These are phyloP conservation scores for Populus simonii DNA, from an alignment of 345 rosid species.

Conservation along the genomic window DNA sequence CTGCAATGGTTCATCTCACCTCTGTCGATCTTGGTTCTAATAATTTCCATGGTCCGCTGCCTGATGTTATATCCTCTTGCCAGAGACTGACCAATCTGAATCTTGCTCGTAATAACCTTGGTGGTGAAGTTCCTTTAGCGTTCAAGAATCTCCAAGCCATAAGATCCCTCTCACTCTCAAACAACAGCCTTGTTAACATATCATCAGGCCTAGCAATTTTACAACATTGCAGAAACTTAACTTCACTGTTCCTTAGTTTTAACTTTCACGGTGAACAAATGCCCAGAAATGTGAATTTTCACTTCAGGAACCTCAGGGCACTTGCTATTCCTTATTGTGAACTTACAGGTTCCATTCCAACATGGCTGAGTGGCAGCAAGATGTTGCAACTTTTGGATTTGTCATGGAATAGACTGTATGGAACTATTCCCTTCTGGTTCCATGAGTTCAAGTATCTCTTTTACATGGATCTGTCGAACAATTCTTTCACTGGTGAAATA, in stretches of 20 bases:
- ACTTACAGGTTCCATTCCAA: conserved; percentile 19
- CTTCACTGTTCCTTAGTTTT: not conserved
- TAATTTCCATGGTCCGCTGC: conserved; percentile 17
- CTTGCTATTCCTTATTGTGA: conserved; percentile 9
- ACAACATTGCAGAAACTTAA: conserved; percentile 28
- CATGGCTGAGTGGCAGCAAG: conserved; percentile 14
- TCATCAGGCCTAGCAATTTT: conserved; percentile 19
- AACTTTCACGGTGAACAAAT: conserved; percentile 16
- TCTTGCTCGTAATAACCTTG: conserved; percentile 15
- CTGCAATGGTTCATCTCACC: conserved; percentile 25
- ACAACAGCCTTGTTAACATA: conserved; percentile 6
- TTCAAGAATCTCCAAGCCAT: conserved; percentile 32
- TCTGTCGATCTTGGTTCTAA: conserved; percentile 21
- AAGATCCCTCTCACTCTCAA: conserved; percentile 18
- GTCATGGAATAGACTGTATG: conserved; percentile 20
- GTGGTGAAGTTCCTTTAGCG: conserved; percentile 13
- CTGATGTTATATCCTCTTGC: conserved; percentile 25
- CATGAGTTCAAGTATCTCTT: conserved; percentile 18
- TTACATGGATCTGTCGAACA: conserved; percentile 31
- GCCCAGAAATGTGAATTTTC: conserved; percentile 7
- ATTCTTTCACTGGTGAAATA: conserved; percentile 35
- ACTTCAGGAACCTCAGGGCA: conserved; percentile 4
- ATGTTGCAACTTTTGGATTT: conserved; percentile 18
- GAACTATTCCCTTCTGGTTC: conserved; percentile 15
- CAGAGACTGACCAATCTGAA: conserved; percentile 3